A percentile compares a stretch with the other conserved stretches of the same genome.
Evolutionary conservation across 768 basidiomycete species (phyloP).

Genomic region (Rhizopogon rudus): DNA sequence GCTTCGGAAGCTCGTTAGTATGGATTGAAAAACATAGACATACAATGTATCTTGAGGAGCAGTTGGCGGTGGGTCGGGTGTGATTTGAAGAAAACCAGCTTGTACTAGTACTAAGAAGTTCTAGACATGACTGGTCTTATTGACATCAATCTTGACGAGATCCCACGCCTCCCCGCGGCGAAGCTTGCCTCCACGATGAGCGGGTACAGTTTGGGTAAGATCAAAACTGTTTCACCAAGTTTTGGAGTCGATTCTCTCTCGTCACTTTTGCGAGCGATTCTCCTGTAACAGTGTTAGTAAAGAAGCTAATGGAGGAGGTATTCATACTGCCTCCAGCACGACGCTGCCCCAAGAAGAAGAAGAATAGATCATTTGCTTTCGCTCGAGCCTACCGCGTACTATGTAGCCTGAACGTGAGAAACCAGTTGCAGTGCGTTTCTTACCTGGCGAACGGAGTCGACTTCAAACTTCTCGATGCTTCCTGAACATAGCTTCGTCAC

Average conservation of each 20-base stretch:
- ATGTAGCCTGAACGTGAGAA: not conserved
- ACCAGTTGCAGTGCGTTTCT: slow-evolving; percentile 14
- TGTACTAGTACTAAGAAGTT: slow-evolving; percentile 91
- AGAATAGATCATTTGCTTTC: slow-evolving; percentile 43
- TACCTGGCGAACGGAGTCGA: slow-evolving; percentile 70
- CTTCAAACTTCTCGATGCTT: slow-evolving; percentile 88
- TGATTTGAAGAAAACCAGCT: slow-evolving; percentile 78
- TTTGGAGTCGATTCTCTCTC: slow-evolving; percentile 58
- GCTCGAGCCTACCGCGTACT: slow-evolving; percentile 50
- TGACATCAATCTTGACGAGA: slow-evolving; percentile 88
- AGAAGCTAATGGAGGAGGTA: slow-evolving; percentile 35
- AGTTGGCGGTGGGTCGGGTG: slow-evolving; percentile 41
- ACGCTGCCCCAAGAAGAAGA: slow-evolving; percentile 36
- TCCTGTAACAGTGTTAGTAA: slow-evolving; percentile 23
- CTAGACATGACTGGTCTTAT: slow-evolving; percentile 90
- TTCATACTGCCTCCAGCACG: slow-evolving; percentile 43
- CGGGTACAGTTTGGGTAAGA: slow-evolving; percentile 95
- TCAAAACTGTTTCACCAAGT: slow-evolving; percentile 29
- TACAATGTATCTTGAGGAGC: slow-evolving; percentile 33
- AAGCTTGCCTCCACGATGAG: slow-evolving; percentile 81
- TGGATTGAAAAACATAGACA: slow-evolving; percentile 8
- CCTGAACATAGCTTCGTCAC: slow-evolving; percentile 81
- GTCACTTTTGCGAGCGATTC: too few species aligned
- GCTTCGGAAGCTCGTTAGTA: not conserved
- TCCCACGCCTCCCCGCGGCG: slow-evolving; percentile 86